Evolutionary conservation across 768 basidiomycete species (phyloP).

Genomic region (Termitomyces titanicus): DNA sequence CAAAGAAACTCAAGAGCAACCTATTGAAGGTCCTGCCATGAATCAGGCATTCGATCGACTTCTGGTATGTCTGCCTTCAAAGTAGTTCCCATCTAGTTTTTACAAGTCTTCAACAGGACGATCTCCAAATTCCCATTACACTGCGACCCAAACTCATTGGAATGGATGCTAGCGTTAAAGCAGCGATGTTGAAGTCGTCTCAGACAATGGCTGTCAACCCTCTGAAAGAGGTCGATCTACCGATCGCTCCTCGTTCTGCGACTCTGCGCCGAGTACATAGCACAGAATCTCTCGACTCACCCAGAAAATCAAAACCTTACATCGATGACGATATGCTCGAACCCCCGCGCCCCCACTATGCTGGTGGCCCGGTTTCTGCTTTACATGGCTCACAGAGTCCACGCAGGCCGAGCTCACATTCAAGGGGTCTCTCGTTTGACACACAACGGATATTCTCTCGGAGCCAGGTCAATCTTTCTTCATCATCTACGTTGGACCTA

Average conservation of each 20-base stretch:
- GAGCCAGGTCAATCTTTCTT: constrained; percentile 45
- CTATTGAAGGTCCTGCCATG: constrained; percentile 35
- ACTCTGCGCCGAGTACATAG: constrained; percentile 66
- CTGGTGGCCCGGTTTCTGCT: constrained; percentile 34
- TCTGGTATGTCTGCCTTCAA: constrained; percentile 47
- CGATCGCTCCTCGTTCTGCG: constrained; percentile 45
- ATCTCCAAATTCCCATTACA: constrained; percentile 80
- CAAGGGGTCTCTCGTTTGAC: constrained; percentile 63
- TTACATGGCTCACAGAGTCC: constrained; percentile 30
- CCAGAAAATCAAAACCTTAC: constrained; percentile 39
- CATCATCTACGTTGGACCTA: constrained; percentile 41
- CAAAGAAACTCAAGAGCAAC: constrained; percentile 7
- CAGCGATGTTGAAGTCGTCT: constrained; percentile 88
- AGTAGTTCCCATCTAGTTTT: neutral
- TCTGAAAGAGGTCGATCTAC: constrained; percentile 27
- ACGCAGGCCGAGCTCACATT: constrained; percentile 43
- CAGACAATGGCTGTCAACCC: constrained; percentile 51
- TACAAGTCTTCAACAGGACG: constrained; percentile 50
- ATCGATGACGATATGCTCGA: constrained; percentile 35
- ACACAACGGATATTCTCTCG: constrained; percentile 47
- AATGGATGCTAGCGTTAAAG: constrained; percentile 85
- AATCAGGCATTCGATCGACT: constrained; percentile 78
- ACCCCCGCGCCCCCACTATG: constrained; percentile 33
- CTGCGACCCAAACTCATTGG: constrained; percentile 74
- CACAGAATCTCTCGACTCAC: constrained; percentile 65